These are phyloP conservation scores for Hypoxylon sp. DNA, from an alignment of 2,329 filamentous ascomycete species.

Conservation along the genomic window DNA sequence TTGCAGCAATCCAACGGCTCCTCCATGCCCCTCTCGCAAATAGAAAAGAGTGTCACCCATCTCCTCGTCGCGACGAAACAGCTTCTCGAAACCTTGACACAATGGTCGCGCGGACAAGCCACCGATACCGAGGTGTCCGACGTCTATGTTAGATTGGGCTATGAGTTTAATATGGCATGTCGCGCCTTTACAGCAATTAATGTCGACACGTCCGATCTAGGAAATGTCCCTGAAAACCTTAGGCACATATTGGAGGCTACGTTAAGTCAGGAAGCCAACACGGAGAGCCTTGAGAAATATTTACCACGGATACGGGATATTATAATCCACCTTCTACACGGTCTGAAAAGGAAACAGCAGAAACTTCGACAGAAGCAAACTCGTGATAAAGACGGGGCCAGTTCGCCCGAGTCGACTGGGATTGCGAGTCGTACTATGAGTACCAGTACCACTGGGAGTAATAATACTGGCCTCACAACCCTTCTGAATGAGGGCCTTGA, in stretches of 20 bases:
- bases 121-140: slow-evolving; percentile 97
- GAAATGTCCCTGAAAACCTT: slow-evolving; percentile 92
- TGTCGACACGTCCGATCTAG: slow-evolving; percentile 92
- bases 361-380: slow-evolving; percentile 77
- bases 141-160: slow-evolving; percentile 96
- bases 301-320: slow-evolving; percentile 96
- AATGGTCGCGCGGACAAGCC: slow-evolving; percentile 94
- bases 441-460: slow-evolving; percentile 69
- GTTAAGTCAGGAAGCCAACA: slow-evolving; percentile 94
- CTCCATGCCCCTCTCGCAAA: slow-evolving; percentile 88
- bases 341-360: slow-evolving; percentile 96
- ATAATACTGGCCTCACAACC: slow-evolving; percentile 68
- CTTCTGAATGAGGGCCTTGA: slow-evolving; percentile 72
- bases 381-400: slow-evolving; percentile 65
- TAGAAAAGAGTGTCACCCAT: slow-evolving; percentile 98
- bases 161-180: slow-evolving; percentile 99
- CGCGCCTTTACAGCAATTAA: slow-evolving; percentile 97
- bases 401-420: slow-evolving; percentile 53
- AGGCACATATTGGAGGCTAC: slow-evolving; percentile 95
- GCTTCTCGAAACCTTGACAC: slow-evolving; percentile 94
- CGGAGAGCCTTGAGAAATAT: slow-evolving; percentile 93
- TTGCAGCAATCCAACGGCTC: slow-evolving; percentile 66
- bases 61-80: slow-evolving; percentile 98
- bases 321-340: slow-evolving; percentile 96
- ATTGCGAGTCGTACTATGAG: slow-evolving; percentile 67